phyloP scores from a whole-genome alignment of 1,284 basidiomycete genomes.

The Cryptococcus floricola region DNA sequence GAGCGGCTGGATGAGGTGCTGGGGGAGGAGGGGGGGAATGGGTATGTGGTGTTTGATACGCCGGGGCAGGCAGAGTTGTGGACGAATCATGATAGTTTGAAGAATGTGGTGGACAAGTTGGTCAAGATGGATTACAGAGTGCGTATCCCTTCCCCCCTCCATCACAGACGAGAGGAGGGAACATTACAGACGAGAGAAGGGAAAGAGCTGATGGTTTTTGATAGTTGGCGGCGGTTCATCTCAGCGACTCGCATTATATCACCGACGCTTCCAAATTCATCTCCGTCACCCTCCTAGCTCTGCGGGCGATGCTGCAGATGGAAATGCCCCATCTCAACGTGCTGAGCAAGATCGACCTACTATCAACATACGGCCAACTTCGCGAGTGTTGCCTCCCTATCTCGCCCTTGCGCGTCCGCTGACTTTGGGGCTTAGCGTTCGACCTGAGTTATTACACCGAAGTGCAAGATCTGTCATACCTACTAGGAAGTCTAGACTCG shows the following conservation, averaged over 20 bases:
- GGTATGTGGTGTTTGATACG: constrained; percentile 89
- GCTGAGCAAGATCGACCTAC: constrained; percentile 88
- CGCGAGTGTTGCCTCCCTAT: constrained; percentile 55
- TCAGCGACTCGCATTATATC: constrained; percentile 95
- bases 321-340: constrained; percentile 98
- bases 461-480: constrained; percentile 89
- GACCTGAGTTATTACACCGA: constrained; percentile 98
- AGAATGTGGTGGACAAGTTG: constrained; percentile 68
- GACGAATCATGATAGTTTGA: constrained; percentile 89
- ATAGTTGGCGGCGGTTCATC: constrained; percentile 87
- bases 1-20: constrained; percentile 60
- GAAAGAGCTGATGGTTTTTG: constrained; percentile 2
- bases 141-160: constrained; percentile 45
- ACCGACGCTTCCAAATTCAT: constrained; percentile 95
- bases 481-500: constrained; percentile 65
- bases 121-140: constrained; percentile 80
- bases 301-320: constrained; percentile 96
- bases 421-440: constrained; percentile 63
- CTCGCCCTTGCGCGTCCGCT: constrained; percentile 6
- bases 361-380: constrained; percentile 80
- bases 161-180: background rate
- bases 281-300: constrained; percentile 82
- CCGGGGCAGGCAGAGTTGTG: constrained; percentile 97
- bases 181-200: background rate
- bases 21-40: constrained; percentile 38